Conservation (phyloP, 2,329 filamentous ascomycete genomes). For the Phyllosticta citribraziliensis region DNA sequence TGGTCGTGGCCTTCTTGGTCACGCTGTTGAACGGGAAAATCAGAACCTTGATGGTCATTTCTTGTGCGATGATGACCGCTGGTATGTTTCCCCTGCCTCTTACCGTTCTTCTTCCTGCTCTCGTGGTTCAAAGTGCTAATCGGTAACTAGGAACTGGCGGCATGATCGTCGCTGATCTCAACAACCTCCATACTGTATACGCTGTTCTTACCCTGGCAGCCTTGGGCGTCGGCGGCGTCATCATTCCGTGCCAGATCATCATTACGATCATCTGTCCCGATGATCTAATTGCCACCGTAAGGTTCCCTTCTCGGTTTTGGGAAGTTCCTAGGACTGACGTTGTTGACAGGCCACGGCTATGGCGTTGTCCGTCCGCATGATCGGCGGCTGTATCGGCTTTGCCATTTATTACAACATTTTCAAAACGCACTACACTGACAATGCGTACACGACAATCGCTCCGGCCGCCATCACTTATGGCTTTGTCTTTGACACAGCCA, state of each 20-base stretch:
- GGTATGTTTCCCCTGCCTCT: slow-evolving; percentile 19
- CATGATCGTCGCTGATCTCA: slow-evolving; percentile 38
- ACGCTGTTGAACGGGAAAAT: slow-evolving; percentile 50
- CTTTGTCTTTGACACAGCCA: slow-evolving; percentile 31
- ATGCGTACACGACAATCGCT: slow-evolving; percentile 17
- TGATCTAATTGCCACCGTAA: slow-evolving; percentile 55
- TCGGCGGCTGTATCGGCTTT: slow-evolving; percentile 57
- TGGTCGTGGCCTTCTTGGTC: slow-evolving; percentile 48
- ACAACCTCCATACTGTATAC: slow-evolving; percentile 48
- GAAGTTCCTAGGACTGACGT: background rate
- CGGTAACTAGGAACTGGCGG: slow-evolving; percentile 39
- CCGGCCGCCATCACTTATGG: slow-evolving; percentile 15
- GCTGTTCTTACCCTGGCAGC: slow-evolving; percentile 51
- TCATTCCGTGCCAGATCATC: slow-evolving; percentile 58
- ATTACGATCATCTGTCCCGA: slow-evolving; percentile 61
- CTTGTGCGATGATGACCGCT: slow-evolving; percentile 55
- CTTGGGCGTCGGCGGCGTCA: slow-evolving; percentile 57
- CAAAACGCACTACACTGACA: slow-evolving; percentile 17
- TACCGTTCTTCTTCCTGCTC: too few species aligned
- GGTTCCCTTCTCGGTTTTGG: background rate
- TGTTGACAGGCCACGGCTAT: slow-evolving; percentile 44
- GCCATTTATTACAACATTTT: slow-evolving; percentile 35
- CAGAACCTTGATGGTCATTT: slow-evolving; percentile 49
- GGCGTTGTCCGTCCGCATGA: slow-evolving; percentile 58
- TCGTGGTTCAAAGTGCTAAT: background rate